phyloP scores from a whole-genome alignment of 2,329 filamentous ascomycete species.

The Aspergillus persii region DNA sequence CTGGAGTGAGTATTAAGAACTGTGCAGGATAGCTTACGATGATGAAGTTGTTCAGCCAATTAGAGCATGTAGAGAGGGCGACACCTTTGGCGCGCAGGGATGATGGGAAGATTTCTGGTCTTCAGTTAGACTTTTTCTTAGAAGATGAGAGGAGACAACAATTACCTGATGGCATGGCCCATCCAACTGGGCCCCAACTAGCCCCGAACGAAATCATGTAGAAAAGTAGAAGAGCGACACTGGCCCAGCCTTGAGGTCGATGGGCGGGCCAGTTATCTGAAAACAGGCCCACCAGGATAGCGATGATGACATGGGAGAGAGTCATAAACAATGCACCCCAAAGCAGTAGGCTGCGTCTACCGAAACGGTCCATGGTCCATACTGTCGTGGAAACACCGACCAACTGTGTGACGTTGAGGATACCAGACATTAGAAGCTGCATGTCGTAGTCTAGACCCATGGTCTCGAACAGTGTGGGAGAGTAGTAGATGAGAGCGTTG shows the following conservation, averaged over 20 bases:
- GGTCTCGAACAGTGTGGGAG: constrained; percentile 57
- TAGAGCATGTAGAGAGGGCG: constrained; percentile 61
- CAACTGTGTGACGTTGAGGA: constrained; percentile 52
- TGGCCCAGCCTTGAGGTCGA: constrained; percentile 53
- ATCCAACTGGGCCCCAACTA: constrained; percentile 55
- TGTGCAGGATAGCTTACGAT: constrained; percentile 41
- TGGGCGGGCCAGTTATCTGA: constrained; percentile 52
- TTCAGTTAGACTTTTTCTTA: constrained; percentile 17
- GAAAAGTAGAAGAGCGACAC: constrained; percentile 59
- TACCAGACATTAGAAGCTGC: constrained; percentile 54
- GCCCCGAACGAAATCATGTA: constrained; percentile 64
- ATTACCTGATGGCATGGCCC: constrained; percentile 41
- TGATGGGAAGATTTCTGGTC: constrained; percentile 62
- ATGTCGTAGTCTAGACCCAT: constrained; percentile 46
- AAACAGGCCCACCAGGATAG: constrained; percentile 54
- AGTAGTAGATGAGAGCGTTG: constrained; percentile 60
- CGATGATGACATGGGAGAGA: constrained; percentile 51
- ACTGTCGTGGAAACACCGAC: constrained; percentile 48
- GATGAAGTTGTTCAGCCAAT: constrained; percentile 65
- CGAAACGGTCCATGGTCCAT: constrained; percentile 50
- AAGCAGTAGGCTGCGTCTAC: constrained; percentile 48
- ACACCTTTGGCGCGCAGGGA: constrained; percentile 64
- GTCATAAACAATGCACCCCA: constrained; percentile 47
- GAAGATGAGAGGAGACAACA: not conserved
- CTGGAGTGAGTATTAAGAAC: not conserved